Conservation (phyloP, 805 yeast species). For the Metschnikowia lachancei region DNA sequence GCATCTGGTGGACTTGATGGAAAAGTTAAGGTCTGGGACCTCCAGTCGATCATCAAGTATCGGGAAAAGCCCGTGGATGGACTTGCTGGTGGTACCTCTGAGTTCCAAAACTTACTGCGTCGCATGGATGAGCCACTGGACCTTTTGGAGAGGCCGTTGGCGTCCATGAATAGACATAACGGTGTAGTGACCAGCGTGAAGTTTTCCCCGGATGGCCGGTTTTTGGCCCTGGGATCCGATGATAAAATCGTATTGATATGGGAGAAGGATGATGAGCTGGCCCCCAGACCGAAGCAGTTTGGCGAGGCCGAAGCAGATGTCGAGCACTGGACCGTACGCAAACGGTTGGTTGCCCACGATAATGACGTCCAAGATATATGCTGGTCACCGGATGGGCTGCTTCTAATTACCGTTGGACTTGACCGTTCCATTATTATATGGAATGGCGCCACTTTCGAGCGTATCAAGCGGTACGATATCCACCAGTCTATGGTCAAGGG, state of each 20-base stretch:
- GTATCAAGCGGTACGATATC: slow-evolving; percentile 82
- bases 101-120: slow-evolving; percentile 1
- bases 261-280: slow-evolving; percentile 77
- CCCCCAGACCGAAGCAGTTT: slow-evolving; percentile 56
- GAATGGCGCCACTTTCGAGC: slow-evolving; percentile 90
- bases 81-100: not conserved
- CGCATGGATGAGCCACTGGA: slow-evolving; percentile 14
- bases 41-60: slow-evolving; percentile 50
- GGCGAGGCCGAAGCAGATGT: slow-evolving; percentile 69
- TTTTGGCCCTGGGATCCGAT: slow-evolving; percentile 92
- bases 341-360: slow-evolving; percentile 92
- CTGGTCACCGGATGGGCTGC: slow-evolving; percentile 94
- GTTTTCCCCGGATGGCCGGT: slow-evolving; percentile 89
- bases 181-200: slow-evolving; percentile 95
- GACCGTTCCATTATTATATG: slow-evolving; percentile 91
- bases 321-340: slow-evolving; percentile 94
- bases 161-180: slow-evolving; percentile 91
- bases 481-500: slow-evolving; percentile 97
- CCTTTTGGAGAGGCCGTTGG: slow-evolving; percentile 52
- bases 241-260: slow-evolving; percentile 88
- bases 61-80: slow-evolving; percentile 15
- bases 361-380: slow-evolving; percentile 97
- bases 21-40: slow-evolving; percentile 85
- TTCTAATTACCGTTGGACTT: slow-evolving; percentile 89
- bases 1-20: slow-evolving; percentile 96